Percentiles rank a stretch among this genome's conserved stretches.
Evolutionary conservation across 805 yeast species (phyloP).

Genomic region (Saccharomycopsis guyanensis): DNA sequence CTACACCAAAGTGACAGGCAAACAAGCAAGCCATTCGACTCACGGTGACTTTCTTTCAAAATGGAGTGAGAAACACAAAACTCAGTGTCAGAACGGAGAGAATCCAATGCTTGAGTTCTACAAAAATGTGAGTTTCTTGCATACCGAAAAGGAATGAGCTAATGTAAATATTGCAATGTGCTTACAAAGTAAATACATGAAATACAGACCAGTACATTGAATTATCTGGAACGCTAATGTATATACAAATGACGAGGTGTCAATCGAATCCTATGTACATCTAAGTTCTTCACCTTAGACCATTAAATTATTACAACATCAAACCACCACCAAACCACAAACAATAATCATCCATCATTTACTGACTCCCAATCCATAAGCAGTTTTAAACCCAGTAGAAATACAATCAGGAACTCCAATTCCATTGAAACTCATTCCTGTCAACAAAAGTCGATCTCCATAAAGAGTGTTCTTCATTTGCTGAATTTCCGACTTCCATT

Average conservation of each 20-base stretch:
- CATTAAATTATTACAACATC: no score
- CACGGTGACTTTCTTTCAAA: conserved; percentile 58
- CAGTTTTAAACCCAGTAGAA: conserved; percentile 51
- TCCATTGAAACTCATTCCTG: conserved; percentile 81
- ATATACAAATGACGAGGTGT: neutral
- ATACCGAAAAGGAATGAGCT: conserved; percentile 23
- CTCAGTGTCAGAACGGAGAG: conserved; percentile 70
- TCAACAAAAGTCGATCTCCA: conserved; percentile 41
- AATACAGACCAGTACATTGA: neutral
- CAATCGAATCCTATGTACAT: no score
- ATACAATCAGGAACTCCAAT: conserved; percentile 90
- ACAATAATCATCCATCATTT: no score
- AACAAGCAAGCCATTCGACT: conserved; percentile 41
- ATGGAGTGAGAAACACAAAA: conserved; percentile 63
- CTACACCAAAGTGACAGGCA: conserved; percentile 59
- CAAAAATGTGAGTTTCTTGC: conserved; percentile 63
- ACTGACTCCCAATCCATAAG: no score
- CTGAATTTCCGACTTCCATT: conserved; percentile 13
- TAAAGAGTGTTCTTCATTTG: conserved; percentile 31
- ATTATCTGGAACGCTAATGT: neutral
- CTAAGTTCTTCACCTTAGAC: no score
- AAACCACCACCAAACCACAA: no score
- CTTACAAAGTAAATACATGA: neutral
- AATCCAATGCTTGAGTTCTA: conserved; percentile 79
- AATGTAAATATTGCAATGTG: neutral